Evolutionary conservation across 2,329 filamentous ascomycete species (phyloP), one percentile per base, ranked within the genome.

Genomic region (Microsporum canis): DNA sequence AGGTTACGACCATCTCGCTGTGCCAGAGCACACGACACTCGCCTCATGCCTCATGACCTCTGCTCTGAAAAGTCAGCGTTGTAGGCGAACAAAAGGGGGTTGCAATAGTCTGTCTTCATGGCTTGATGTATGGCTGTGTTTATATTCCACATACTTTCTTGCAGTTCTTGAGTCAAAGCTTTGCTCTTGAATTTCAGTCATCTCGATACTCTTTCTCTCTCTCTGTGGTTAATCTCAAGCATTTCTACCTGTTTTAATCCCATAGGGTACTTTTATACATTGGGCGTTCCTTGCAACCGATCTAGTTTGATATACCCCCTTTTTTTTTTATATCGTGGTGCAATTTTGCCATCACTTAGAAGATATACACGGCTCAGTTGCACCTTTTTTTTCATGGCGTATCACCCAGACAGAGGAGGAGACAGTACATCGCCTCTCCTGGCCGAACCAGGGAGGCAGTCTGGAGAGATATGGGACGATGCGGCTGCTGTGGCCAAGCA

Each of bases 401-500:
- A 55, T n/a, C 31, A 29, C 7, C 29, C 4, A 3, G 5, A 55
- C 43, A 60, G 64, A 63, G 63, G 63, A 38, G 45, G 57, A 47
- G 63, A 63, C 51, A 49, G 39, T 14, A 51, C 57, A 3, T 66
- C 63, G 27, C 64, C 64, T 12, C 64, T 66, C 58, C 62, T 66
- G 39, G 17, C 60, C 14, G 39, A 53, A 27, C 14, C 3, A 5
- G 43, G 41, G 33, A 65, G 66, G 17, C 64, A 63, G 61, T 64
- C 63, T 33, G 63, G 66, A 60, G 66, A 66, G 57, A 58, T 63
- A n/a, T 60, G 61, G 60, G 64, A 64, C 17, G 61, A 63, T 38
- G 63, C 61, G 36, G 59, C 63, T 59, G 65, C 61, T 34, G 57
- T 67, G 57, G 66, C 69, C 23, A 62, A 78, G 67, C 72, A 77